Conservation (phyloP, 2,329 filamentous ascomycete genomes). For the Trichophyton schoenleinii region DNA sequence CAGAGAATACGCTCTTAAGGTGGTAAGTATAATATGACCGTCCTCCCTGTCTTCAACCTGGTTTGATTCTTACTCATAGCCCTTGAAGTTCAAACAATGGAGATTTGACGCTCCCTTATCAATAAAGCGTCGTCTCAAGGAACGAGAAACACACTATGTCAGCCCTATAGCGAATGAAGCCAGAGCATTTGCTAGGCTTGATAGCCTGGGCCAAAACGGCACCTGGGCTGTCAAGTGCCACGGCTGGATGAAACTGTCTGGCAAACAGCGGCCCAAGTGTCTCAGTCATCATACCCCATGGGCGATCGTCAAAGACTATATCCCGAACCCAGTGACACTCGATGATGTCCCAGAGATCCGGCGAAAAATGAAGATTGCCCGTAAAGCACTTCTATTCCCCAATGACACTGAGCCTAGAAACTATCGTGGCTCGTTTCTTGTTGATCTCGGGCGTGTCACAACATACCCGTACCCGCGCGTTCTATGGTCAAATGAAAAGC, state of each 20-base stretch:
- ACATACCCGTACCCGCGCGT: constrained; percentile 8
- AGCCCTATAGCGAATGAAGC: constrained; percentile 8
- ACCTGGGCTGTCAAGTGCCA: constrained; percentile 13
- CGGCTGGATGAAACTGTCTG: constrained; percentile 11
- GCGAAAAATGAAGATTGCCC: constrained; percentile 11
- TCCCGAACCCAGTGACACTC: constrained; percentile 3
- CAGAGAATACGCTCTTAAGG: constrained; percentile 7
- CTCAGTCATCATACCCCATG: constrained; percentile 2
- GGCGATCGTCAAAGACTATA: constrained; percentile 13
- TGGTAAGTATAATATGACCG: constrained; percentile 6
- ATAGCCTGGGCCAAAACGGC: constrained; percentile 9
- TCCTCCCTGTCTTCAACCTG: no score
- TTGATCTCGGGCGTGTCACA: constrained; percentile 1
- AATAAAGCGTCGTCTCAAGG: not conserved
- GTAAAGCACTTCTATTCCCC: constrained; percentile 8
- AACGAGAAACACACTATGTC: constrained; percentile 2
- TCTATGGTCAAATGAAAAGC: constrained; percentile 3
- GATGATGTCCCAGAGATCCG: constrained; percentile 10
- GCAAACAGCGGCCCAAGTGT: constrained; percentile 5
- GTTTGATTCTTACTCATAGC: not conserved
- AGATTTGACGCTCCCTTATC: not conserved
- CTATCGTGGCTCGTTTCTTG: constrained; percentile 7
- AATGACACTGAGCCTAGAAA: constrained; percentile 8
- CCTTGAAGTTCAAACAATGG: not conserved
- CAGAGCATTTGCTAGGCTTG: constrained; percentile 12